These are phyloP conservation scores for Bidens hawaiensis DNA, from an alignment of 140 eudicot species.

Conservation along the genomic window DNA sequence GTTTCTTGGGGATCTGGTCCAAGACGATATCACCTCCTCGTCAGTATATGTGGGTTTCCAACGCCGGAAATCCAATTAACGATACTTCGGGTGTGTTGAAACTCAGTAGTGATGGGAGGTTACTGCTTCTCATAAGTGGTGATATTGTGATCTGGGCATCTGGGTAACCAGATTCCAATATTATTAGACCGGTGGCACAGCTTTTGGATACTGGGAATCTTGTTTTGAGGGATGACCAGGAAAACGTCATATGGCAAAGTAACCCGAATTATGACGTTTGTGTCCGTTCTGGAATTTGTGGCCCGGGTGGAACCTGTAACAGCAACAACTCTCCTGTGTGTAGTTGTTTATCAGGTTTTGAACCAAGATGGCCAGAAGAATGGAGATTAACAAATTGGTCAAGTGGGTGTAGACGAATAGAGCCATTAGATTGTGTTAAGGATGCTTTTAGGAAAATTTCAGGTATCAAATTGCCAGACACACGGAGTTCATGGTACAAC, in stretches of 20 bases:
- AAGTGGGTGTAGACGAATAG: constrained; percentile 16
- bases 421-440: constrained; percentile 8
- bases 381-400: constrained; percentile 32
- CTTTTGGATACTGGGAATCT: constrained; percentile 38
- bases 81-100: neutral
- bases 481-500: constrained; percentile 30
- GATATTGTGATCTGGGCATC: constrained; percentile 5
- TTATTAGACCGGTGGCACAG: constrained; percentile 11
- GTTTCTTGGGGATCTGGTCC: constrained; percentile 8
- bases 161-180: neutral
- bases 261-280: neutral
- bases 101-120: neutral
- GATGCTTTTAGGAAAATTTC: constrained; percentile 28
- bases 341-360: constrained; percentile 26
- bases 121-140: neutral
- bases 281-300: neutral
- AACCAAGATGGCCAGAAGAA: constrained; percentile 2
- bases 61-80: neutral
- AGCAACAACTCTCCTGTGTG: constrained; percentile 25
- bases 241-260: constrained; percentile 27
- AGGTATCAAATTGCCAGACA: constrained; percentile 41
- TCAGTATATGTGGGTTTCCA: neutral
- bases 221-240: constrained; percentile 26
- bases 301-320: constrained; percentile 16
- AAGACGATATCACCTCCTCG: neutral